phyloP scores from a whole-genome alignment of 768 basidiomycete species.

The Suillus alpinus region DNA sequence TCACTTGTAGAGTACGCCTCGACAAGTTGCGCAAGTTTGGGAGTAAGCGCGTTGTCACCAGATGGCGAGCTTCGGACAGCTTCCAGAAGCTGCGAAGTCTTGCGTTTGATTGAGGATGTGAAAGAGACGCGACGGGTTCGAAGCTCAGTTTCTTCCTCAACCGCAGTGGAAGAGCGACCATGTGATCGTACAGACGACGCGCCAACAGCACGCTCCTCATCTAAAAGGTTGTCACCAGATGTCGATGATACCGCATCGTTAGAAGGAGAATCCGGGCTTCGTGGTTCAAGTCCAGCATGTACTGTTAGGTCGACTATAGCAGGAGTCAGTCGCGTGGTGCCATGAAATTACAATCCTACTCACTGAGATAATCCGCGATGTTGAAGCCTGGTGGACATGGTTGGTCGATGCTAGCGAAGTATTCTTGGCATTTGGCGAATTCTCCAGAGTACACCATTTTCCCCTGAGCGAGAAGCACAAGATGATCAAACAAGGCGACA shows the following conservation, averaged over 20 bases:
- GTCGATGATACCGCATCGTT: conserved; percentile 42
- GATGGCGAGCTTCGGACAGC: conserved; percentile 41
- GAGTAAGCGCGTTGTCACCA: conserved; percentile 33
- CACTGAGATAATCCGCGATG: conserved; percentile 94
- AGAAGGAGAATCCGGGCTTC: conserved; percentile 35
- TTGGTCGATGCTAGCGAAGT: conserved; percentile 75
- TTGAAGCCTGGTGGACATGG: conserved; percentile 94
- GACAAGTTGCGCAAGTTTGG: conserved; percentile 70
- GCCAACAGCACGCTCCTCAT: conserved; percentile 73
- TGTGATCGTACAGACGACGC: conserved; percentile 37
- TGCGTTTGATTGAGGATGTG: conserved; percentile 57
- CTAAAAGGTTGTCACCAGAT: conserved; percentile 46
- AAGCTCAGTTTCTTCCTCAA: conserved; percentile 50
- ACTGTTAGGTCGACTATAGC: conserved; percentile 68
- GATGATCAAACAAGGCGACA: conserved; percentile 90
- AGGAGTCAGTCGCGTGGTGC: not conserved
- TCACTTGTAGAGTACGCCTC: conserved; percentile 66
- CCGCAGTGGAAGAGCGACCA: conserved; percentile 28
- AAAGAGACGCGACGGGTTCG: conserved; percentile 46
- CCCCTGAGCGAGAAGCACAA: conserved; percentile 82
- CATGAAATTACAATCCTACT: conserved; percentile 26
- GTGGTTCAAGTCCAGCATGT: conserved; percentile 45
- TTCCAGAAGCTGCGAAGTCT: conserved; percentile 72
- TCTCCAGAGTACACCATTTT: conserved; percentile 84
- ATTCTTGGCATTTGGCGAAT: conserved; percentile 64